These are phyloP conservation scores for Anthostomella pinea DNA, from an alignment of 2,329 filamentous ascomycete species.

Conservation along the genomic window DNA sequence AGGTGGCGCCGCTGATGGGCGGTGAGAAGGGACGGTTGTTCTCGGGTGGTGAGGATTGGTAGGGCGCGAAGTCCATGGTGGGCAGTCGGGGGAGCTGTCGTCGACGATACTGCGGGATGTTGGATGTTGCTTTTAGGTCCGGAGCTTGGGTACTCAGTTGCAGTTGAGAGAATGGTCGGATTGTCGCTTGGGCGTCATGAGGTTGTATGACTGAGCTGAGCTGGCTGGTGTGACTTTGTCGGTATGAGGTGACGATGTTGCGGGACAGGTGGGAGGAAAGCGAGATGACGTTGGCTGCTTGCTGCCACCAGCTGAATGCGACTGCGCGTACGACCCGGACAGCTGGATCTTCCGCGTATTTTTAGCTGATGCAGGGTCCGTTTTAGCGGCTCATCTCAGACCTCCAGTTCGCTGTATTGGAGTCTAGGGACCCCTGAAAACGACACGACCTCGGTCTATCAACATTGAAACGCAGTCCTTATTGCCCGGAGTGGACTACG, in stretches of 20 bases:
- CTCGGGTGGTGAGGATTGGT: slow-evolving; percentile 90
- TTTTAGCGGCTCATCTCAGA: slow-evolving; percentile 8
- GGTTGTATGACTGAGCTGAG: background rate
- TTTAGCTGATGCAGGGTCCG: slow-evolving; percentile 14
- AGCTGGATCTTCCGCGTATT: slow-evolving; percentile 1
- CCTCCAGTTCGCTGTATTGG: too few species aligned
- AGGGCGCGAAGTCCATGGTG: slow-evolving; percentile 90
- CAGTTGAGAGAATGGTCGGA: too few species aligned
- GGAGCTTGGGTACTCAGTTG: background rate
- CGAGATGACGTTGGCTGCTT: too few species aligned
- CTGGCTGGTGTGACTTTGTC: too few species aligned
- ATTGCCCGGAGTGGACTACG: too few species aligned
- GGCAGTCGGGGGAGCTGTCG: slow-evolving; percentile 2
- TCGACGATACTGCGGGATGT: slow-evolving; percentile 1
- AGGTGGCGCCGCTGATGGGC: slow-evolving; percentile 47
- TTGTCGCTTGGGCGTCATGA: too few species aligned
- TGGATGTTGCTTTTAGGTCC: too few species aligned
- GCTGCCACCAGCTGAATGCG: background rate
- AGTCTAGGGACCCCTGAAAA: too few species aligned
- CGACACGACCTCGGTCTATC: too few species aligned
- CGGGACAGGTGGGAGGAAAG: too few species aligned
- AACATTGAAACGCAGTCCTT: too few species aligned
- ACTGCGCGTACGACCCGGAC: slow-evolving; percentile 1
- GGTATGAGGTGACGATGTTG: too few species aligned
- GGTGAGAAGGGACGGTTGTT: slow-evolving; percentile 77